Conservation (phyloP, 164 flowering plant genomes). For the Nymphaea colorata region DNA sequence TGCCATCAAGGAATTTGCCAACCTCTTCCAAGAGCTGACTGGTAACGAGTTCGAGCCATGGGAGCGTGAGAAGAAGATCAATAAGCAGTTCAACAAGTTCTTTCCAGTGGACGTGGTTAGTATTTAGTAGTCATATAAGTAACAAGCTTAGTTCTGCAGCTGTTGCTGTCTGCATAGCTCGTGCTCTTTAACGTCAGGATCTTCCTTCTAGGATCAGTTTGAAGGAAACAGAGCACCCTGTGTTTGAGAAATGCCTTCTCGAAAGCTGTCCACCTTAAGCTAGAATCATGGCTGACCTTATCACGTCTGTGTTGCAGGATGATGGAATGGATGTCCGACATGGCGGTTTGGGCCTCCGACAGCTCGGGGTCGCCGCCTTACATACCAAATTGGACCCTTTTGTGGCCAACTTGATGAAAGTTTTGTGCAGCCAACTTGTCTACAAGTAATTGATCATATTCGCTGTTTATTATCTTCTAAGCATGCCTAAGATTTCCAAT, state of each 20-base stretch:
- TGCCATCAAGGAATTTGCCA: conserved; percentile 47
- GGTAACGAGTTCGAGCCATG: conserved; percentile 79
- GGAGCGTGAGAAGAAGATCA: conserved; percentile 69
- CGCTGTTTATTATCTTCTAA: too few relatives aligned
- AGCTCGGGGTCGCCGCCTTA: conserved; percentile 55
- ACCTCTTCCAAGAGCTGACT: conserved; percentile 57
- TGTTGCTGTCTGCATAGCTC: too few relatives aligned
- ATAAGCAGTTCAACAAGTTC: conserved; percentile 42
- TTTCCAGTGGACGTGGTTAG: conserved; percentile 67
- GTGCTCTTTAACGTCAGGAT: too few relatives aligned
- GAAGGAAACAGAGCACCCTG: too few relatives aligned
- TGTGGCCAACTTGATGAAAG: conserved; percentile 66
- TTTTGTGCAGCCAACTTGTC: conserved; percentile 64
- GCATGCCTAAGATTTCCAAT: too few relatives aligned
- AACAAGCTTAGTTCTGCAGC: too few relatives aligned
- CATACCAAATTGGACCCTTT: conserved; percentile 60
- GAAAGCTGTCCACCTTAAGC: too few relatives aligned
- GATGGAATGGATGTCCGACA: conserved; percentile 67
- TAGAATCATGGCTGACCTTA: too few relatives aligned
- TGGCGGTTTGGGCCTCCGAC: conserved; percentile 66
- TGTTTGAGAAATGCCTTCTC: too few relatives aligned
- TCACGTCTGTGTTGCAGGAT: conserved; percentile 23
- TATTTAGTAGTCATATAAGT: not conserved
- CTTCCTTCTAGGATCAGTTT: too few relatives aligned
- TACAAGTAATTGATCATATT: conserved; percentile 28